phyloP scores from a whole-genome alignment of 2,329 filamentous ascomycete species.

The Fusarium drepaniforme region DNA sequence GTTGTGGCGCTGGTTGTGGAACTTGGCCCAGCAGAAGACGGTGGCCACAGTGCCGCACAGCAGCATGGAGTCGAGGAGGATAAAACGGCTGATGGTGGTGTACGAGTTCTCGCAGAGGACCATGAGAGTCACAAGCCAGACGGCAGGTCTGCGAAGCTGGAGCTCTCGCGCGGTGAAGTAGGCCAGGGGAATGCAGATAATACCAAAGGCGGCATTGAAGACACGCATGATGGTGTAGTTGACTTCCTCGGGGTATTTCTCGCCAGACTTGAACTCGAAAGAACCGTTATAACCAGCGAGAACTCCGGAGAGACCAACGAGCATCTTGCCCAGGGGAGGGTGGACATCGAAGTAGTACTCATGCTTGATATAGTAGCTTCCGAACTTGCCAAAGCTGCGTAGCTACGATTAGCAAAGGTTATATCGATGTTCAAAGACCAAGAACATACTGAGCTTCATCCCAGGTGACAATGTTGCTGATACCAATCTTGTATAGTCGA shows the following conservation, averaged over 20 bases:
- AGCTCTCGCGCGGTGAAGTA: conserved; percentile 96
- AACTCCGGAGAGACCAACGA: conserved; percentile 95
- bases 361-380: conserved; percentile 98
- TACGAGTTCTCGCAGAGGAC: conserved; percentile 99
- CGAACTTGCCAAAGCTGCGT: conserved; percentile 91
- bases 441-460: conserved; percentile 72
- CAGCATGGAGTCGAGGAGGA: conserved; percentile 98
- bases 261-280: conserved; percentile 99
- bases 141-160: conserved; percentile 85
- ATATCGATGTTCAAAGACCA: neutral
- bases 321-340: conserved; percentile 97
- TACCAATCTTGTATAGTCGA: conserved; percentile 76
- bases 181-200: conserved; percentile 90
- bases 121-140: conserved; percentile 97
- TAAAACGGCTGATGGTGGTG: conserved; percentile 98
- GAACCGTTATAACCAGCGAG: conserved; percentile 98
- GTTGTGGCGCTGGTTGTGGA: conserved; percentile 87
- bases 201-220: conserved; percentile 96
- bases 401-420: conserved; percentile 37
- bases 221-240: conserved; percentile 99
- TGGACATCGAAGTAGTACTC: conserved; percentile 97
- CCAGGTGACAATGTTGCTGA: conserved; percentile 76
- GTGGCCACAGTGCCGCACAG: conserved; percentile 99
- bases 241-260: conserved; percentile 91
- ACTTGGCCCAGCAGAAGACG: conserved; percentile 96